Evolutionary conservation across 495 filamentous ascomycete species (phyloP).

Genomic region (Cairneyella variabilis): DNA sequence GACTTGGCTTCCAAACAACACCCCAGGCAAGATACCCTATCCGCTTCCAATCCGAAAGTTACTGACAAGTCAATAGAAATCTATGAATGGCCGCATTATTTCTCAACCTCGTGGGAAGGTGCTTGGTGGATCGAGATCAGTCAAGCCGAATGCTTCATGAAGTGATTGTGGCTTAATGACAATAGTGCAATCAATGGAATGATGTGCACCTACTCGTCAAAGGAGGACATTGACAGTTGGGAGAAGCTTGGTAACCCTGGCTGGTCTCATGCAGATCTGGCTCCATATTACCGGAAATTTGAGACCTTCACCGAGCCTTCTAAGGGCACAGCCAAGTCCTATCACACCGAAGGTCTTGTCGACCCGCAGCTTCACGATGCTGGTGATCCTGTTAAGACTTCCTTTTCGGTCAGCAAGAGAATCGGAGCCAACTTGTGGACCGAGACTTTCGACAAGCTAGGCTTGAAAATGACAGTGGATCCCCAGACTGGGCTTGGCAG

Average conservation of each 20-base stretch:
- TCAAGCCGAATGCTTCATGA: too few species aligned
- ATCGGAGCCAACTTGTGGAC: background rate
- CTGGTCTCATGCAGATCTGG: constrained; percentile 35
- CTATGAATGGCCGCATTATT: constrained; percentile 2
- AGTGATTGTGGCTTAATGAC: background rate
- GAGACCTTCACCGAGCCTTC: constrained; percentile 14
- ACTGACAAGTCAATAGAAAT: background rate
- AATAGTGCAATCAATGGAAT: constrained; percentile 4
- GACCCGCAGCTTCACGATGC: background rate
- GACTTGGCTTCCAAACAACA: constrained; percentile 3
- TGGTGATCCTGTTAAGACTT: background rate
- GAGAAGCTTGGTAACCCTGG: constrained; percentile 34
- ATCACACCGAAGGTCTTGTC: background rate
- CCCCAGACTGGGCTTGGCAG: background rate
- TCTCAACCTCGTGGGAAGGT: constrained; percentile 4
- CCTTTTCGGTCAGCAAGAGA: background rate
- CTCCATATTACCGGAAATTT: constrained; percentile 33
- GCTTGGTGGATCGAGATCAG: background rate
- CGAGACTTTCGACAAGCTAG: constrained; percentile 1
- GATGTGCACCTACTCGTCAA: background rate
- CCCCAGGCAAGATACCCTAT: background rate
- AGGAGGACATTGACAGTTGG: constrained; percentile 15
- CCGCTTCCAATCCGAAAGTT: background rate
- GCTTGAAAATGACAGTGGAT: background rate
- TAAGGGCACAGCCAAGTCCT: background rate